Evolutionary conservation across 208 protist species (phyloP).

Genomic region (Trypanosoma lewisi): DNA sequence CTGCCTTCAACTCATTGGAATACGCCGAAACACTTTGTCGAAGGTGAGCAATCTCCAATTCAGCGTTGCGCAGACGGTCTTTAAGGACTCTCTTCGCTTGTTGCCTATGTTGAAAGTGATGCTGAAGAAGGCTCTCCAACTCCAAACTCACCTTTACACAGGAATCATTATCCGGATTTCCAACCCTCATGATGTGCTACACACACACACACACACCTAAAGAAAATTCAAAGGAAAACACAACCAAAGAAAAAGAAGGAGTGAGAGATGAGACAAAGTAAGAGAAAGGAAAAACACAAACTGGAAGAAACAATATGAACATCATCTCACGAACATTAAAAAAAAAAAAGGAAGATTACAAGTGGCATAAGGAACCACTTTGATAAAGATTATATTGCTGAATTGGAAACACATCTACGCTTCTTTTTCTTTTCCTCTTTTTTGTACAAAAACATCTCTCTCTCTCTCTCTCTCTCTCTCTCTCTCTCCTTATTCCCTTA

Average conservation of each 20-base stretch:
- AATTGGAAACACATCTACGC: too few relatives aligned
- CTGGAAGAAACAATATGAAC: constrained; percentile 10
- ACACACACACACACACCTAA: constrained; percentile 10
- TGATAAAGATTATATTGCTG: too few relatives aligned
- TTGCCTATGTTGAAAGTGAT: constrained; percentile 32
- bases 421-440: too few relatives aligned
- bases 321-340: background rate
- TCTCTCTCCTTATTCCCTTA: too few relatives aligned
- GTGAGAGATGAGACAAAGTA: too few relatives aligned
- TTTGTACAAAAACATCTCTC: background rate
- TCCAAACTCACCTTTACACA: constrained; percentile 33
- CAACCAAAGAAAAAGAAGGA: too few relatives aligned
- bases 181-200: background rate
- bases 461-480: too few relatives aligned
- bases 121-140: constrained; percentile 31
- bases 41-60: constrained; percentile 13
- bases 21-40: constrained; percentile 15
- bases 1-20: constrained; percentile 14
- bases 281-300: constrained; percentile 16
- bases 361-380: background rate
- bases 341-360: background rate
- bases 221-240: constrained; percentile 6
- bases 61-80: constrained; percentile 10
- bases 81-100: constrained; percentile 26
- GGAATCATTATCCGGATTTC: constrained; percentile 13